Evolutionary conservation across 1,139 yeast genomes (phyloP).

Genomic region (Blastobotrys aristatus): DNA sequence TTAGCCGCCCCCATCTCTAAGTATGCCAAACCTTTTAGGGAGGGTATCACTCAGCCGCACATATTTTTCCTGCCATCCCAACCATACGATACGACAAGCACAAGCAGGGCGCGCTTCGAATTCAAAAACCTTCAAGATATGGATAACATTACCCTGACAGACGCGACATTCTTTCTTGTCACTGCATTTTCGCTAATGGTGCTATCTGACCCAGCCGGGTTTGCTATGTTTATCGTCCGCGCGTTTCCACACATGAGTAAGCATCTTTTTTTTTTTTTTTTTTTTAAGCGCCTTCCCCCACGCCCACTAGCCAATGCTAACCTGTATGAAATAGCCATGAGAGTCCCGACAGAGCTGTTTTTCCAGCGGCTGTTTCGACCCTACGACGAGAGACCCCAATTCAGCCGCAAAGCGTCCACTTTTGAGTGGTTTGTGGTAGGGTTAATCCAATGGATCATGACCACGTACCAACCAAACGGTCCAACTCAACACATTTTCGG

Average conservation of each 20-base stretch:
- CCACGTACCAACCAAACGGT: conserved; percentile 20
- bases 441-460: conserved; percentile 23
- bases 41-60: too few species aligned
- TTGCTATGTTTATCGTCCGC: conserved; percentile 3
- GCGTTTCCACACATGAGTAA: conserved; percentile 13
- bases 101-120: too few species aligned
- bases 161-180: conserved; percentile 17
- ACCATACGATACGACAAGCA: too few species aligned
- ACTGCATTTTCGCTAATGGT: conserved; percentile 5
- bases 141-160: conserved; percentile 22
- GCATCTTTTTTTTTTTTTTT: too few species aligned
- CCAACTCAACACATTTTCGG: conserved; percentile 25
- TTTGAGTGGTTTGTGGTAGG: conserved; percentile 26
- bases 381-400: conserved; percentile 26
- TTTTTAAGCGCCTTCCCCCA: background rate
- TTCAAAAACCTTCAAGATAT: conserved; percentile 7
- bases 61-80: too few species aligned
- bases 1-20: too few species aligned
- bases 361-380: conserved; percentile 21
- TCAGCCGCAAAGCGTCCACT: conserved; percentile 25
- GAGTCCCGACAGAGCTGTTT: conserved; percentile 23
- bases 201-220: conserved; percentile 7
- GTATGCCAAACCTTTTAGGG: too few species aligned
- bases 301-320: too few species aligned
- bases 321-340: conserved; percentile 11